Conservation (phyloP, 495 filamentous ascomycete genomes). For the Penicillium ochrochloron region DNA sequence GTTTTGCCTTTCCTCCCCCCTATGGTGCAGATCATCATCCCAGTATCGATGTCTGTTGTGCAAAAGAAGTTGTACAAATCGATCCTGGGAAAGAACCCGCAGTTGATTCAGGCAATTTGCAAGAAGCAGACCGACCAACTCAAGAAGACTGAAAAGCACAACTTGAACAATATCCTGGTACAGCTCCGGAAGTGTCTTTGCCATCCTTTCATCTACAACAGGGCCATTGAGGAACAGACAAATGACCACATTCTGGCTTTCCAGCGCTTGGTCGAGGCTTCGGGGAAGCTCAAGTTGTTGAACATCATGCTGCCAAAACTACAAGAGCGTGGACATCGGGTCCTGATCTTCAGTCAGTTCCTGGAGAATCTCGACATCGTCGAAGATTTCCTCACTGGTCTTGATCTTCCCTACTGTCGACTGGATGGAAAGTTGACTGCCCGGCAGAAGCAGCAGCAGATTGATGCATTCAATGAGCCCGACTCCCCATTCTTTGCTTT, state of each 20-base stretch:
- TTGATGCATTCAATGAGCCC: conserved; percentile 90
- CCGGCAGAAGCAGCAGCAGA: conserved; percentile 88
- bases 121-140: conserved; percentile 57
- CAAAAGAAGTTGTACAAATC: conserved; percentile 96
- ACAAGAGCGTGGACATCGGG: conserved; percentile 83
- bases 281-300: conserved; percentile 84
- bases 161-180: conserved; percentile 90
- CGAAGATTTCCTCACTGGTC: conserved; percentile 83
- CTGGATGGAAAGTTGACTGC: conserved; percentile 83
- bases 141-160: conserved; percentile 71
- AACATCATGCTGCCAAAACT: conserved; percentile 91
- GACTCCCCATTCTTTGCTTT: conserved; percentile 85
- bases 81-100: conserved; percentile 85
- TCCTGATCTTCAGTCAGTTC: conserved; percentile 96
- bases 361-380: conserved; percentile 84
- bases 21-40: conserved; percentile 92
- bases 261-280: conserved; percentile 86
- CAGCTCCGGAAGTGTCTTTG: conserved; percentile 94
- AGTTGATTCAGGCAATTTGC: conserved; percentile 88
- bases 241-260: conserved; percentile 57
- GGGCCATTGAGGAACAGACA: conserved; percentile 80
- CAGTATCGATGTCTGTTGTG: conserved; percentile 87
- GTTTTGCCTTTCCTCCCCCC: conserved; percentile 89
- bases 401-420: conserved; percentile 73
- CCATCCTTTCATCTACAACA: conserved; percentile 93